Percentiles rank a stretch among this genome's conserved stretches.
phyloP scores from a whole-genome alignment of 2,329 filamentous ascomycete genomes.

The Cladosporium sphaerospermum region DNA sequence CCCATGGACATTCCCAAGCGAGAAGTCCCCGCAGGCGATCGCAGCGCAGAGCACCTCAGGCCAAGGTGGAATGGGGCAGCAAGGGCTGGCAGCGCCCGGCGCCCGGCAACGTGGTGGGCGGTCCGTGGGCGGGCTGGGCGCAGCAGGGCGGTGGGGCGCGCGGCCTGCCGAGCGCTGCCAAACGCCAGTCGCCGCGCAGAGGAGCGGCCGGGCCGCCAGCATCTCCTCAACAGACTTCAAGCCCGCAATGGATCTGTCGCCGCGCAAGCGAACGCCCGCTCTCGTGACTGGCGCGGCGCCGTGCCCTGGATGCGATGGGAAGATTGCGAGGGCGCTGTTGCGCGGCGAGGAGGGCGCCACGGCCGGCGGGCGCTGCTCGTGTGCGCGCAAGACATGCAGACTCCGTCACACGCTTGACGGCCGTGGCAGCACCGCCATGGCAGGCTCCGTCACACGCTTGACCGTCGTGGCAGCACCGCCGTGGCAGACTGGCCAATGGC shows the following conservation, averaged over 20 bases:
- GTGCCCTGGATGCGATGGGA: neutral
- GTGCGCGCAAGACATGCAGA: no score
- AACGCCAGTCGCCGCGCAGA: neutral
- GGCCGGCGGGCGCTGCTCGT: no score
- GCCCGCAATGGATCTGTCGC: neutral
- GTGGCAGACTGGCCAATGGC: no score
- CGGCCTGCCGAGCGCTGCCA: no score
- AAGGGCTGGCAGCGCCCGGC: neutral
- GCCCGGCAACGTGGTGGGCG: slow-evolving; percentile 7
- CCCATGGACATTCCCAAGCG: neutral
- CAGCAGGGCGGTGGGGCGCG: no score
- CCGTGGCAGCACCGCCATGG: no score
- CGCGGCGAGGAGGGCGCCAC: neutral
- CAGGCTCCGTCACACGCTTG: no score
- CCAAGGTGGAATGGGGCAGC: neutral
- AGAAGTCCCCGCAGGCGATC: slow-evolving; percentile 8
- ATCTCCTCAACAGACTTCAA: slow-evolving; percentile 8
- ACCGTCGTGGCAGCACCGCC: no score
- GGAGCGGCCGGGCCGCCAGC: neutral
- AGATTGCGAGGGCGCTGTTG: neutral
- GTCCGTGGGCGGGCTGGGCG: neutral
- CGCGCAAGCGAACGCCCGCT: neutral
- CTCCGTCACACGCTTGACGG: no score
- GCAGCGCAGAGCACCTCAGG: neutral
- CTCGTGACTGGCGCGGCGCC: neutral